Base-by-base conservation (phyloP, 2,329 filamentous ascomycete genomes). In the Coleophoma eucalyptorum region DNA sequence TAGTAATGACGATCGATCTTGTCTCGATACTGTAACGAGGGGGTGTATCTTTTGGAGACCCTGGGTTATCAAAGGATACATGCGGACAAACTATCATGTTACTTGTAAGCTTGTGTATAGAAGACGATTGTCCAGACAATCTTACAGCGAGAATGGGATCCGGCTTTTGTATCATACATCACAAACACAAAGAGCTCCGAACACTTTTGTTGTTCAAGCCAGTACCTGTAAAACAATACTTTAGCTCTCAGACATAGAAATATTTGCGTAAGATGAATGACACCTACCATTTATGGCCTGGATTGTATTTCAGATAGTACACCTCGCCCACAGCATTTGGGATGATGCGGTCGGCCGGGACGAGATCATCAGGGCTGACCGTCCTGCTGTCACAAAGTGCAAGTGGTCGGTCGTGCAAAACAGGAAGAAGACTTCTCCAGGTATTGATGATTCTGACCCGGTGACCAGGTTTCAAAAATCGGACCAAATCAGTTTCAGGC, bases 351-450 rank as follows among this genome's bases (percentile, higher is more conserved):
- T 65, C 62, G 15, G 55, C 51, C 0, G 59, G 46, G 41, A 63
- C 46, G 2, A 63, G 50, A 40, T 65, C 62, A 5, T 55, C 50
- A 2, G 51, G 43, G 10, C 46, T 47, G 1, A 64, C 55, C 0
- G 56, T 55, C 3, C 58, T 53, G 32, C 43, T 50, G 33, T 65
- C 61, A 43, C 62, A 65, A 5, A 60, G 33, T 19, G 58, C 58
- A 5, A 60, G 46, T 12, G 61, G 61, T 15, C 50, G 20, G 26
- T 65, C 62, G 47, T 64, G 54, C 3, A 62, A 43, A 11, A 58
- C 52, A 8, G 56, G 52, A 3, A 57, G 43, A 6, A 64, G 49
- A 5, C 51, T 53, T 43, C 62, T 48, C 61, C 62, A 64, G 11
- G 60, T 63, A 26, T 60, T 60, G 42, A 60, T 35, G 33, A 58